Evolutionary conservation across 2,329 filamentous ascomycete species (phyloP), one percentile per base, ranked within the genome.

Genomic region (Didymella lethalis): DNA sequence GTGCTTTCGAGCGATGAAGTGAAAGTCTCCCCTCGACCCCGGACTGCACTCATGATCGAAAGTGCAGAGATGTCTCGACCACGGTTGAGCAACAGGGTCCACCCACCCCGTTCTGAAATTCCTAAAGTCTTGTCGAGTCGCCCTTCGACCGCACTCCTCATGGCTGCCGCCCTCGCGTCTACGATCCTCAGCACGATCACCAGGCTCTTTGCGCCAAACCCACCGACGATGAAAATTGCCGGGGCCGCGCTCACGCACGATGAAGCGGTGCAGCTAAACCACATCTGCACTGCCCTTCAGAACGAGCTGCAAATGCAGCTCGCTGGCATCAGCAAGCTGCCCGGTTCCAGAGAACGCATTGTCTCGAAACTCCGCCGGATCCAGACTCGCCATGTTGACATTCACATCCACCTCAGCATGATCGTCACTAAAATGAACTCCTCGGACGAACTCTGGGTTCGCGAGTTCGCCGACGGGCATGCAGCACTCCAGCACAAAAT

Each of bases 401-500:
- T 38, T 23, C 14, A 44, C n/a, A 45, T n/a, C 5, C 20, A 36
- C 7, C 12, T 45, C 1, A n/a, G 28, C 14, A 7, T 14, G 6
- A 38, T 49, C 7, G 14, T 49, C 16, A 23, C 44, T 23, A 36
- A 46, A n/a, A 36, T 31, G 14, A 28, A 32, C 6, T 23, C 7
- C 16, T 46, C 31, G 10, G 18, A 6, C 7, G 4, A 12, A 3
- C 20, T 26, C 14, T 53, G 49, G 49, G 20, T 23, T 16, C 23
- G 26, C 6, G 41, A 46, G 16, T 38, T 53, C 7, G 23, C 1
- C 12, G 41, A 53, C 11, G 41, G 23, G 5, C 29, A 38, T 5
- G 26, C 8, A 16, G 41, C 50, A 2, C 50, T 53, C 23, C 31
- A 38, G 12, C 45, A 36, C 4, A 53, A 53, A 16, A 40, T 47